Evolutionary conservation across 1,139 yeast genomes (phyloP), one percentile per base, ranked within the genome.

Genomic region (Candida neerlandica): DNA sequence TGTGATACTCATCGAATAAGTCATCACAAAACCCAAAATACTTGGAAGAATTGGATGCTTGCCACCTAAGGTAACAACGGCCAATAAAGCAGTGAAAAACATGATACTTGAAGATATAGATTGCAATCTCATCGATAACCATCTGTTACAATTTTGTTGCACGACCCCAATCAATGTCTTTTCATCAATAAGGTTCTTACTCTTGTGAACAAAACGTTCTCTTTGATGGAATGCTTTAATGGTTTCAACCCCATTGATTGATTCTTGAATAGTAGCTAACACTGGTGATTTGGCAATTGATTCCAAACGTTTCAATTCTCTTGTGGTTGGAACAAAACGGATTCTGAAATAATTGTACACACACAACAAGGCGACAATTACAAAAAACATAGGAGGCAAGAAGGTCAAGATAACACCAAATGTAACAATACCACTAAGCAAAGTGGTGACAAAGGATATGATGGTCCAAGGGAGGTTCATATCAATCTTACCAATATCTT

Each of bases 181-280:
- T 16, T 87, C 81, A 54, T 82, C 80, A 56, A 85, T 67, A 63
- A 81, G 55, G 85, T 85, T 44, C 52, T 77, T 78, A 57, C 83
- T 84, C 51, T 82, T 71, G 50, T 68, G 75, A 39, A 70, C 70
- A 62, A 85, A 86, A 54, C 89, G 75, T 6, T 68, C 73, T 19
- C 67, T 62, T 53, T 84, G 87, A 26, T 71, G 58, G 54, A 71
- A 85, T 0, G 89, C 89, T 50, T 78, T 69, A 39, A 85, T 78
- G 2, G 86, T 84, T 43, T 80, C 84, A 45, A 80, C 75, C 2
- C 90, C 90, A 41, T 72, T 71, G 40, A 84, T 66, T 10, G 84
- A 79, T 61, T 85, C 89, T 54, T 84, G 85, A 41, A 85, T 67
- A 52, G 83, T 84, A 0, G 88, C 84, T 67, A 77, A 81, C 14